Conservation (phyloP, 2,329 filamentous ascomycete species). For the Cladosporium sphaerospermum region DNA sequence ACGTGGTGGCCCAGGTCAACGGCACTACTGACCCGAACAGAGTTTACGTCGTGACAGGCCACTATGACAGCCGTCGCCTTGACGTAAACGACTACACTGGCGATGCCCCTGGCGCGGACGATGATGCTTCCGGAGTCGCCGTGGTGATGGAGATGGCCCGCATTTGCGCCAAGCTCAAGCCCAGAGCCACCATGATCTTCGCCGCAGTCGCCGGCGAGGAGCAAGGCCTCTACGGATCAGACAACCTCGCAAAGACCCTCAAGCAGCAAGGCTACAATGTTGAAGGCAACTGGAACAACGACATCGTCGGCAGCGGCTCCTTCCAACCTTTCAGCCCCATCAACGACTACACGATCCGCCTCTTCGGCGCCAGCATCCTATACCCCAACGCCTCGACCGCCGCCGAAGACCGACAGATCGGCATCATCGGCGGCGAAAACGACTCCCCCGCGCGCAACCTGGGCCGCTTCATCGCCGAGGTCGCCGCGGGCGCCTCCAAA, state of each 20-base stretch:
- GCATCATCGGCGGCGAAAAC: conserved; percentile 46
- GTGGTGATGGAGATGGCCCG: conserved; percentile 52
- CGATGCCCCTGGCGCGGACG: conserved; percentile 53
- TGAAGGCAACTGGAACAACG: conserved; percentile 53
- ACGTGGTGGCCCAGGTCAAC: conserved; percentile 47
- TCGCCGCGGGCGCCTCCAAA: conserved; percentile 46
- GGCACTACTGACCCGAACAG: conserved; percentile 44
- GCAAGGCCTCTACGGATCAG: conserved; percentile 48
- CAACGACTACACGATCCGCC: conserved; percentile 44
- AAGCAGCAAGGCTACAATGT: conserved; percentile 48
- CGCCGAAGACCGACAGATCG: conserved; percentile 33
- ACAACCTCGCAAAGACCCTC: conserved; percentile 48
- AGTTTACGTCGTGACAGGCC: conserved; percentile 50
- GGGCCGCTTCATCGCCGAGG: conserved; percentile 50
- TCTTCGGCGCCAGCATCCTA: conserved; percentile 45
- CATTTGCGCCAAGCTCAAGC: conserved; percentile 43
- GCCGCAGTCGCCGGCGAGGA: conserved; percentile 54
- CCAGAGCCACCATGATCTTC: conserved; percentile 50
- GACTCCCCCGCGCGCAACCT: conserved; percentile 51
- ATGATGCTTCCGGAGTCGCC: conserved; percentile 52
- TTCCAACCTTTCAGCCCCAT: conserved; percentile 35
- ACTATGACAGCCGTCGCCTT: conserved; percentile 50
- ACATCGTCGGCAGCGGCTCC: conserved; percentile 47
- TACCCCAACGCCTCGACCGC: conserved; percentile 40
- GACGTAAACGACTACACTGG: conserved; percentile 46